Conservation (phyloP, 2,329 filamentous ascomycete genomes). For the Teratosphaeria viscida region DNA sequence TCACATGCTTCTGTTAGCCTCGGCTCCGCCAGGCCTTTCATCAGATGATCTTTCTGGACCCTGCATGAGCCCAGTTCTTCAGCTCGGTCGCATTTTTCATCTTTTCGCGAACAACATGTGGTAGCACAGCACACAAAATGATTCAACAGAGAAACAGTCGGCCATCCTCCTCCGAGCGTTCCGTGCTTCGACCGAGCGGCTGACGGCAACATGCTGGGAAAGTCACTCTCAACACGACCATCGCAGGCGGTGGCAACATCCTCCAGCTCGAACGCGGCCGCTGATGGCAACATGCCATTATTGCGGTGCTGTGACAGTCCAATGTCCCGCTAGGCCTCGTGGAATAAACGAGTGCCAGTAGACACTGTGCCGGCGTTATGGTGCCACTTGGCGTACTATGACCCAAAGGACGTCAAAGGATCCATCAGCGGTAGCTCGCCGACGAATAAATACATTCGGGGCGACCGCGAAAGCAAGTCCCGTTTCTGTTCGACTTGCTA, state of each 20-base stretch:
- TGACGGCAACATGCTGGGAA: not conserved
- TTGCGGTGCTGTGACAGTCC: constrained; percentile 15
- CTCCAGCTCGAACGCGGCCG: not conserved
- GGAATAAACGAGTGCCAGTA: constrained; percentile 19
- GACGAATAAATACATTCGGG: constrained; percentile 5
- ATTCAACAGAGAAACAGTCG: too few species aligned
- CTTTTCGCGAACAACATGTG: too few species aligned
- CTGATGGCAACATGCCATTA: constrained; percentile 14
- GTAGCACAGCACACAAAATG: too few species aligned
- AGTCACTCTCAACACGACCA: not conserved
- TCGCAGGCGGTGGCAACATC: not conserved
- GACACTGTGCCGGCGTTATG: constrained; percentile 20
- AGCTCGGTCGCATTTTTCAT: too few species aligned
- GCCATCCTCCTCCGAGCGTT: too few species aligned
- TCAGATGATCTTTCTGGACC: too few species aligned
- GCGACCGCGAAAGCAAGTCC: constrained; percentile 4
- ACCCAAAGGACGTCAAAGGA: constrained; percentile 5
- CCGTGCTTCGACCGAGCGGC: too few species aligned
- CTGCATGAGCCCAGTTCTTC: too few species aligned
- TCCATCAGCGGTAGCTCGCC: not conserved
- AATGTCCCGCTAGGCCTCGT: constrained; percentile 9
- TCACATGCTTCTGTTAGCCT: not conserved
- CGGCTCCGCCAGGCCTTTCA: too few species aligned
- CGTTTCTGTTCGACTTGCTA: constrained; percentile 7
- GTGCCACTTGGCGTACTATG: constrained; percentile 19